These are phyloP conservation scores for Lactarius hatsudake DNA, from an alignment of 768 basidiomycete genomes.

Conservation along the genomic window DNA sequence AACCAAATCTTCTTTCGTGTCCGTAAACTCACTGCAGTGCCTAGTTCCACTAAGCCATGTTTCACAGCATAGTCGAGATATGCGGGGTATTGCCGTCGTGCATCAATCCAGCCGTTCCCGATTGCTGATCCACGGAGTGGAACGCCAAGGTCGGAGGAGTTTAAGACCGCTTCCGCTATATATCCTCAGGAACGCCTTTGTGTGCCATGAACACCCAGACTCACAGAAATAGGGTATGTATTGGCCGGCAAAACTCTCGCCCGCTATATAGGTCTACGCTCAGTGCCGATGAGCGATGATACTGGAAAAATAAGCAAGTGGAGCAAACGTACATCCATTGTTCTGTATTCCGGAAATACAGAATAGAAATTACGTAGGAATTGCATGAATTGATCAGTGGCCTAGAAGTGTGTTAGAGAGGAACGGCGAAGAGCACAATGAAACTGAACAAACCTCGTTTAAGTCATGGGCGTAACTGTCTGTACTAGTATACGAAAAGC, in stretches of 20 bases:
- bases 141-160: conserved; percentile 55
- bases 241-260: conserved; percentile 97
- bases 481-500: conserved; percentile 86
- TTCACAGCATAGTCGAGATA: conserved; percentile 85
- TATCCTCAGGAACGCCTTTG: background rate
- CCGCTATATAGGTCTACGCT: conserved; percentile 85
- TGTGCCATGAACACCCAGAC: background rate
- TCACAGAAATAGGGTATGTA: conserved; percentile 95
- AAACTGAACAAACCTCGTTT: conserved; percentile 48
- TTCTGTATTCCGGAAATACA: conserved; percentile 85
- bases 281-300: background rate
- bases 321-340: conserved; percentile 67
- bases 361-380: conserved; percentile 87
- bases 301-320: background rate
- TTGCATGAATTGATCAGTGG: conserved; percentile 70
- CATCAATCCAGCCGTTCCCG: conserved; percentile 98
- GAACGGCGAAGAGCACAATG: background rate
- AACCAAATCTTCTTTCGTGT: background rate
- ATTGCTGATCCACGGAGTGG: conserved; percentile 82
- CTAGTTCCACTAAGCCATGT: conserved; percentile 71
- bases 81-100: conserved; percentile 80
- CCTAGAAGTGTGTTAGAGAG: conserved; percentile 43
- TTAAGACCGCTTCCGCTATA: conserved; percentile 73
- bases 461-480: conserved; percentile 82
- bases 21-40: conserved; percentile 54